Base-by-base conservation (phyloP, 202 grass and related monocot species). In the Digitaria exilis region DNA sequence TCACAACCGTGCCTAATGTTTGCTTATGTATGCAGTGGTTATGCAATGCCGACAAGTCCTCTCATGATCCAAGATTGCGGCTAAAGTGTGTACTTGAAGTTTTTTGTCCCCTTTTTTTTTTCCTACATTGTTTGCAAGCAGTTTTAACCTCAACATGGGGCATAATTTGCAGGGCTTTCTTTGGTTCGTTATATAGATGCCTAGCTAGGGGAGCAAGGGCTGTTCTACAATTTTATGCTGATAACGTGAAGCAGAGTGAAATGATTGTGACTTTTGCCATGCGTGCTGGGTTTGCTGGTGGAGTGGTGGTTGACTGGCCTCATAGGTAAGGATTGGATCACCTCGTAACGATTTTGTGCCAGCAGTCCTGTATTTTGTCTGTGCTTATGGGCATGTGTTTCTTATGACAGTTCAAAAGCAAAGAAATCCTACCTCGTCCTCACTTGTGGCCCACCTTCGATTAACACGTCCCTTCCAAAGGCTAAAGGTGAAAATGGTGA, bases 351-450 rank as follows among this genome's bases (percentile, higher is more conserved):
- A 46, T 55, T 32, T 46, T 64, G 34, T 73, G 71, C 37, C 48
- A 29, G 12, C 22, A 34, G 18, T 59, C 31, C 12, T 82, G 32
- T 10, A 76, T 77, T 89, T 57, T 72, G 9, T 57, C 48, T 32
- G 14, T 68, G 10, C 31, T 82, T 79, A 86, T 90, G 39, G 6
- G 21, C 66, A 68, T 73, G 42, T 4, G 13, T 86, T 83, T 73
- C 52, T 65, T 75, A 26, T 83, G 43, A 82, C 85, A 98, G 96
- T 87, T 95, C 96, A 46, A 98, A 98, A 90, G 92, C 96, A 78
- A 93, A 94, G 80, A 98, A 98, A 79, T 88, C 82, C 26, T 98
- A 98, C 78, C 96, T 98, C 83, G 96, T 98, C 85, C 92, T 98
- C 62, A 98, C 96, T 43, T 98, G 96, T 84, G 93, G 96, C 63